Evolutionary conservation across 2,329 filamentous ascomycete genomes (phyloP).

Genomic region (Colletotrichum tabaci): DNA sequence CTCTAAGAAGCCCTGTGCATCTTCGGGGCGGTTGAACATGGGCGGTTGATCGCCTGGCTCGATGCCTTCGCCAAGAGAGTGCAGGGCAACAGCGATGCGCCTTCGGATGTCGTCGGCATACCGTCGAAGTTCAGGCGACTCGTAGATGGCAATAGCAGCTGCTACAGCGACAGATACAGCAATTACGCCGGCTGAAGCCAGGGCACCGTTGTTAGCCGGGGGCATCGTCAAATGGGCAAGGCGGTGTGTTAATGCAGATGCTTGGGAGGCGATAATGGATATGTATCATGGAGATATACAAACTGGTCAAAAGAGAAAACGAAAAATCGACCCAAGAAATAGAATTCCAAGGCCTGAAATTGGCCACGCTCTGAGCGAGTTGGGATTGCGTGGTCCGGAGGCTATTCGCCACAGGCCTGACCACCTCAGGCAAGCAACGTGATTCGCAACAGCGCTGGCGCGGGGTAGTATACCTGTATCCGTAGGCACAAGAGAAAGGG

Average conservation of each 20-base stretch:
- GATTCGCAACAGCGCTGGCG: conserved; percentile 37
- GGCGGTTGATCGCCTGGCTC: conserved; percentile 64
- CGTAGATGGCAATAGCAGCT: conserved; percentile 73
- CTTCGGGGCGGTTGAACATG: conserved; percentile 76
- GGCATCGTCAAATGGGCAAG: conserved; percentile 59
- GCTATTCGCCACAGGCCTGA: conserved; percentile 41
- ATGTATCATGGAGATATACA: conserved; percentile 4
- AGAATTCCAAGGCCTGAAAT: conserved; percentile 24
- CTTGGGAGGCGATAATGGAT: conserved; percentile 13
- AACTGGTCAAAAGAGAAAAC: not conserved
- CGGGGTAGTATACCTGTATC: conserved; percentile 22
- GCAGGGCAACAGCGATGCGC: conserved; percentile 72
- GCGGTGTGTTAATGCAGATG: conserved; percentile 16
- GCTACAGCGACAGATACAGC: conserved; percentile 71
- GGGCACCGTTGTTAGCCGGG: conserved; percentile 66
- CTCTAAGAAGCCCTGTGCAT: conserved; percentile 74
- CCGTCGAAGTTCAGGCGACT: conserved; percentile 74
- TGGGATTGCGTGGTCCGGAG: conserved; percentile 37
- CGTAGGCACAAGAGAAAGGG: conserved; percentile 4
- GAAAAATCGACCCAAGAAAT: conserved; percentile 1
- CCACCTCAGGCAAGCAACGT: conserved; percentile 39
- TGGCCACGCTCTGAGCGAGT: conserved; percentile 32
- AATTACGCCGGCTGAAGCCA: conserved; percentile 71
- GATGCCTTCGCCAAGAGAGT: conserved; percentile 72
- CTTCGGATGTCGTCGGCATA: conserved; percentile 74